Evolutionary conservation across 257 asterid genomes (phyloP).

Genomic region (Solanum dulcamara): DNA sequence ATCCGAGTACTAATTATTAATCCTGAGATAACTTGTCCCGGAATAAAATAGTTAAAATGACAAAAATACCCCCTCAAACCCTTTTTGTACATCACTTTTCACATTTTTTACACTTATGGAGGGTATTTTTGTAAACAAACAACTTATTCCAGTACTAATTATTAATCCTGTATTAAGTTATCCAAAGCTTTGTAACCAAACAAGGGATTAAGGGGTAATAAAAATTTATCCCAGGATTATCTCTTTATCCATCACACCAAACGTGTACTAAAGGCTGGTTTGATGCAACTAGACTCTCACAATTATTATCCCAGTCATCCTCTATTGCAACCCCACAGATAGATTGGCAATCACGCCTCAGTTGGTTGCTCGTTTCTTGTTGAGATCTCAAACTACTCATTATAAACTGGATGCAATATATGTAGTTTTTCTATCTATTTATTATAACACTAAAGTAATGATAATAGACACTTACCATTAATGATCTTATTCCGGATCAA

Average conservation of each 20-base stretch:
- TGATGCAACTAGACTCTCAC: not conserved
- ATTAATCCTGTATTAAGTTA: not conserved
- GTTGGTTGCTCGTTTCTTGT: not conserved
- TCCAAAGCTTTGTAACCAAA: not conserved
- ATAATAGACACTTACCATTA: conserved; percentile 44
- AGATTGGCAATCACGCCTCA: not conserved
- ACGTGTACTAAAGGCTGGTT: not conserved
- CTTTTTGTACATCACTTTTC: not conserved
- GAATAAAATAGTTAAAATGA: not conserved
- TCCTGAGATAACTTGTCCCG: not conserved
- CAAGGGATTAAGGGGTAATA: not conserved
- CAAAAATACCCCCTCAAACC: not conserved
- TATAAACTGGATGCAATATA: not conserved
- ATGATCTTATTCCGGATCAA: conserved; percentile 85
- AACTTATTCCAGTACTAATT: not conserved
- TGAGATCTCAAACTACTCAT: not conserved
- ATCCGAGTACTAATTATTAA: not conserved
- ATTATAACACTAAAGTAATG: not conserved
- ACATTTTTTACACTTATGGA: not conserved
- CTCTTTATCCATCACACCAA: not conserved
- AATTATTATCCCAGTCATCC: not conserved
- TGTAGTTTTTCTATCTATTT: not conserved
- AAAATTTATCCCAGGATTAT: not conserved
- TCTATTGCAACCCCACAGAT: not conserved
- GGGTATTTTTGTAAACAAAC: not conserved